phyloP scores from a whole-genome alignment of 805 yeast genomes.

The Kodamaea kaohsiungensis region DNA sequence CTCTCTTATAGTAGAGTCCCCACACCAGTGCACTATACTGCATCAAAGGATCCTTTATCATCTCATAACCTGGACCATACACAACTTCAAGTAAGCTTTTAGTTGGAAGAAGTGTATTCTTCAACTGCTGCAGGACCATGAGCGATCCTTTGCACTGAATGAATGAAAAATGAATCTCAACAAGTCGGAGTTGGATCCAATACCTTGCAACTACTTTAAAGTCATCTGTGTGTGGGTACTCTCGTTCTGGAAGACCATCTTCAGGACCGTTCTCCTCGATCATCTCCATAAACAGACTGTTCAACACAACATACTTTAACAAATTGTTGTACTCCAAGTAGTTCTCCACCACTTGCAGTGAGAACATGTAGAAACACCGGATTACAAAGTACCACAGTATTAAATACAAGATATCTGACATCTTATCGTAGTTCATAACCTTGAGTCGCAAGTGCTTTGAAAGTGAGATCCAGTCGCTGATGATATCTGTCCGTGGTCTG shows the following conservation, averaged over 20 bases:
- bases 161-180: constrained; percentile 27
- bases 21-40: constrained; percentile 15
- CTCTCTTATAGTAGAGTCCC: constrained; percentile 24
- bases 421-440: constrained; percentile 18
- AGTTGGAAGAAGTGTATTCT: constrained; percentile 27
- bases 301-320: constrained; percentile 20
- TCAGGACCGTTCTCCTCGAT: constrained; percentile 7
- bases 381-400: constrained; percentile 28
- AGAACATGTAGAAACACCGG: constrained; percentile 20
- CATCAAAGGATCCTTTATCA: constrained; percentile 8
- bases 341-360: constrained; percentile 21
- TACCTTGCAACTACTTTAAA: constrained; percentile 20
- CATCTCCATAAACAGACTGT: constrained; percentile 18
- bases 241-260: not conserved
- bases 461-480: constrained; percentile 16
- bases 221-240: constrained; percentile 13
- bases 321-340: constrained; percentile 31
- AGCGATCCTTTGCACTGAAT: constrained; percentile 31
- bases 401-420: constrained; percentile 25
- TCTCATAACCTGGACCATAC: constrained; percentile 16
- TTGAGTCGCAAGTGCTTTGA: constrained; percentile 20
- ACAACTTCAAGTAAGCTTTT: constrained; percentile 17
- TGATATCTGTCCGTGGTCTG: constrained; percentile 15
- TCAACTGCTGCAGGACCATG: constrained; percentile 24
- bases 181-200: constrained; percentile 31